These are phyloP conservation scores for Odontarrhena argentea DNA, from an alignment of 345 rosid species.

Conservation along the genomic window DNA sequence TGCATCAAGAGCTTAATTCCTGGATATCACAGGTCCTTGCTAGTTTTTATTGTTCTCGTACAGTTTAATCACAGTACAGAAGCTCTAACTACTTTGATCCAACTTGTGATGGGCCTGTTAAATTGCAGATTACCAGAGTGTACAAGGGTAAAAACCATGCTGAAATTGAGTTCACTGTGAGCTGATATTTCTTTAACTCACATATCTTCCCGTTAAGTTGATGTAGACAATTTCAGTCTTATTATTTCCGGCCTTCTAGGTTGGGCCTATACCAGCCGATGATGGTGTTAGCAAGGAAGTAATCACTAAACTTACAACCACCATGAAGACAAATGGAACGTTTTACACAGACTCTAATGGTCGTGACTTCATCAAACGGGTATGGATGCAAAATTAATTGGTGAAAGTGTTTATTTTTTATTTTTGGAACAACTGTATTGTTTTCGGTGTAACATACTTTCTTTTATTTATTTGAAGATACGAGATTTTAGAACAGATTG, in stretches of 20 bases:
- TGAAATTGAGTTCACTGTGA: conserved; percentile 89
- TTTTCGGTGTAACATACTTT: background rate
- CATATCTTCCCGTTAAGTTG: conserved; percentile 8
- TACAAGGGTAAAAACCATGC: conserved; percentile 87
- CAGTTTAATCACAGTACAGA: conserved; percentile 6
- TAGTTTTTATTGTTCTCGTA: conserved; percentile 1
- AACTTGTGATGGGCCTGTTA: conserved; percentile 28
- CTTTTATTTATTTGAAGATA: conserved; percentile 48
- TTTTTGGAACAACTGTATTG: background rate
- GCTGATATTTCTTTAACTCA: conserved; percentile 39
- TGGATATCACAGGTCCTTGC: conserved; percentile 86
- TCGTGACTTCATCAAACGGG: conserved; percentile 91
- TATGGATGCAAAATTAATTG: conserved; percentile 40
- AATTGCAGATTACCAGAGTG: conserved; percentile 69
- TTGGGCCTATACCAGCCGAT: conserved; percentile 89
- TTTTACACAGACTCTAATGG: conserved; percentile 96
- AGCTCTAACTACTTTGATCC: conserved; percentile 9
- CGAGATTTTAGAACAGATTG: conserved; percentile 84
- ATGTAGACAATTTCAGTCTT: conserved; percentile 8
- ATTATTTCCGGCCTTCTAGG: conserved; percentile 47
- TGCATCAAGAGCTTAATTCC: conserved; percentile 65
- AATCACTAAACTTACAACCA: conserved; percentile 65
- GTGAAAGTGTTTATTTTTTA: conserved; percentile 15
- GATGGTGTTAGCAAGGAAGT: conserved; percentile 93
- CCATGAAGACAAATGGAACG: conserved; percentile 74